phyloP scores from a whole-genome alignment of 495 filamentous ascomycete genomes.

The Choiromyces venosus region DNA sequence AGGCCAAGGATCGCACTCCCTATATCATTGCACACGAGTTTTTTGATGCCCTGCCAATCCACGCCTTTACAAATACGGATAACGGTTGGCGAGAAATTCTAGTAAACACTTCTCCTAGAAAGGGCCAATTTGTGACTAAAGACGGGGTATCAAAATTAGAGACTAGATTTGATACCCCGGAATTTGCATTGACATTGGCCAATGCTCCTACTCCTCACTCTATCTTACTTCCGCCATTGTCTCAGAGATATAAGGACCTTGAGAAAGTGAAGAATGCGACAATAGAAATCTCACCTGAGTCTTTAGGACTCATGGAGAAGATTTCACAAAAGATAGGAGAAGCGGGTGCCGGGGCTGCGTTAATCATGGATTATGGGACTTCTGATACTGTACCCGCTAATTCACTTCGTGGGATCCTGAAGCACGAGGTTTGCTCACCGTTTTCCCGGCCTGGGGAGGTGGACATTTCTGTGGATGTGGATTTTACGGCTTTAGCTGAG shows the following conservation, averaged over 20 bases:
- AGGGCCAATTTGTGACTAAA: conserved; percentile 27
- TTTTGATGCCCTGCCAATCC: conserved; percentile 97
- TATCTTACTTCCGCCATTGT: conserved; percentile 76
- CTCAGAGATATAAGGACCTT: conserved; percentile 70
- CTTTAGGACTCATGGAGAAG: conserved; percentile 66
- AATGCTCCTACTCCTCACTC: conserved; percentile 71
- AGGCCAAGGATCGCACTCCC: conserved; percentile 56
- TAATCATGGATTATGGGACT: conserved; percentile 93
- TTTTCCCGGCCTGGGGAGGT: conserved; percentile 71
- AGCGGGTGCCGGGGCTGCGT: conserved; percentile 70
- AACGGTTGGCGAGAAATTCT: conserved; percentile 49
- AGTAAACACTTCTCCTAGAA: conserved; percentile 45
- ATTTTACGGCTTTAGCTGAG: conserved; percentile 80
- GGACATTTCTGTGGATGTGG: conserved; percentile 85
- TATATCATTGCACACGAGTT: conserved; percentile 97
- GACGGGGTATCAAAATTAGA: conserved; percentile 36
- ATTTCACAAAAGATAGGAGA: conserved; percentile 80
- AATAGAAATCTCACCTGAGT: conserved; percentile 87
- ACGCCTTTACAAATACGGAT: conserved; percentile 71
- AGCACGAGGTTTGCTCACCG: conserved; percentile 66
- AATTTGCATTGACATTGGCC: conserved; percentile 78
- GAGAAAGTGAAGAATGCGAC: conserved; percentile 56
- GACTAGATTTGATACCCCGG: conserved; percentile 48
- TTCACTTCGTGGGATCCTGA: conserved; percentile 77
- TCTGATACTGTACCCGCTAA: conserved; percentile 69